phyloP scores from a whole-genome alignment of 192 early-diverging fungal species.

The Linnemannia hyalina region DNA sequence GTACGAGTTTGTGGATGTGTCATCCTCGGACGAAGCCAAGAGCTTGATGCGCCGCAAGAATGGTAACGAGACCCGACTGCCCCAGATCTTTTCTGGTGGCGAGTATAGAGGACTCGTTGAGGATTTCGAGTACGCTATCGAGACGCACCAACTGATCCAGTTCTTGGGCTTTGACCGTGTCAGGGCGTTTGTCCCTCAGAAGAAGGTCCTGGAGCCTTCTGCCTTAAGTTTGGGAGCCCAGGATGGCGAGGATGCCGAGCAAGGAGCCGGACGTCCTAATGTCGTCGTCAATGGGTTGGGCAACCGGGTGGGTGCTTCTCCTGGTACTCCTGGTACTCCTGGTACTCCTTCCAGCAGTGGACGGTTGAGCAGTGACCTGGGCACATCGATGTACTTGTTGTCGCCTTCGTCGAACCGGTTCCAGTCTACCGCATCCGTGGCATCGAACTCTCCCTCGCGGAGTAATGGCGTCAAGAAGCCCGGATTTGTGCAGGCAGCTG shows the following conservation, averaged over 20 bases:
- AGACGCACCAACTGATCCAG: slow-evolving; percentile 40
- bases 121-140: slow-evolving; percentile 50
- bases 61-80: slow-evolving; percentile 55
- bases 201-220: neutral
- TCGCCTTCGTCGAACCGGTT: slow-evolving; percentile 38
- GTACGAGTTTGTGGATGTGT: slow-evolving; percentile 61
- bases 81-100: slow-evolving; percentile 63
- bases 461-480: neutral
- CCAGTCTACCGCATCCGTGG: slow-evolving; percentile 21
- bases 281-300: slow-evolving; percentile 36
- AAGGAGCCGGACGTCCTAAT: slow-evolving; percentile 39
- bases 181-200: slow-evolving; percentile 23
- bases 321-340: neutral
- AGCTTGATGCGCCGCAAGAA: slow-evolving; percentile 58
- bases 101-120: slow-evolving; percentile 58
- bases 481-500: slow-evolving; percentile 48
- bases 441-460: neutral
- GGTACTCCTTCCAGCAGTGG: neutral
- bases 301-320: neutral
- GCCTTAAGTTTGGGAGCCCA: slow-evolving; percentile 15
- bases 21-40: slow-evolving; percentile 56
- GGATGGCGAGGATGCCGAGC: slow-evolving; percentile 51
- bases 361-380: slow-evolving; percentile 9
- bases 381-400: slow-evolving; percentile 38
- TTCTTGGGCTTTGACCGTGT: slow-evolving; percentile 48